A percentile compares a stretch with the other conserved stretches of the same genome.
These are phyloP conservation scores for Thelonectria blattea DNA, from an alignment of 2,329 filamentous ascomycete genomes.

Conservation along the genomic window DNA sequence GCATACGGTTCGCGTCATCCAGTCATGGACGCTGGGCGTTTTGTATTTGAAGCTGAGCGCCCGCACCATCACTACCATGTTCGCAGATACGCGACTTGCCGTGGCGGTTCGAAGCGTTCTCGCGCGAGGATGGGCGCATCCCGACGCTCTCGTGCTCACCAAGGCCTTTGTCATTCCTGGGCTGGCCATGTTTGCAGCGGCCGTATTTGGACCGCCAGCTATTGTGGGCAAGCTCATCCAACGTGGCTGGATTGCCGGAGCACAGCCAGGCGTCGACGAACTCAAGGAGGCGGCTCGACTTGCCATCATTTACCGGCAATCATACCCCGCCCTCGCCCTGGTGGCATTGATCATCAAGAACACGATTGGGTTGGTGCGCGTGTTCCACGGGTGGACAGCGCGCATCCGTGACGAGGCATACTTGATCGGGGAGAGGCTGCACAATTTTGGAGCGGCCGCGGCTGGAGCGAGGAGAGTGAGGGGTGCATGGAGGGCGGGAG, in stretches of 20 bases:
- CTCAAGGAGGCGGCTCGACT: constrained; percentile 37
- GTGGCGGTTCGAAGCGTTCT: constrained; percentile 77
- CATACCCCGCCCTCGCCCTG: constrained; percentile 72
- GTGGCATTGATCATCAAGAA: constrained; percentile 52
- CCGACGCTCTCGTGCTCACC: constrained; percentile 79
- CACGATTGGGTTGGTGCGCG: constrained; percentile 58
- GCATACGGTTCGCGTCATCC: constrained; percentile 85
- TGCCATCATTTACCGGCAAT: constrained; percentile 58
- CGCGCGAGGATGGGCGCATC: constrained; percentile 76
- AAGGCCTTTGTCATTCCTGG: constrained; percentile 85
- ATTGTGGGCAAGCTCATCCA: constrained; percentile 53
- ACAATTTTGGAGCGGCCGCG: constrained; percentile 77
- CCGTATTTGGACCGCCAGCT: constrained; percentile 69
- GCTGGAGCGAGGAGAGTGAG: constrained; percentile 45
- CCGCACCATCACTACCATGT: constrained; percentile 70
- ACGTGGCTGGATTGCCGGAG: constrained; percentile 29
- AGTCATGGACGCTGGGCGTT: constrained; percentile 92
- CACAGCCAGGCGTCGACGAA: constrained; percentile 30
- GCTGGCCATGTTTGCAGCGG: constrained; percentile 62
- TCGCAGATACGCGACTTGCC: constrained; percentile 73
- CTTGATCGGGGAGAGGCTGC: constrained; percentile 88
- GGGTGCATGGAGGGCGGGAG: constrained; percentile 46
- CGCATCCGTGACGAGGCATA: constrained; percentile 94
- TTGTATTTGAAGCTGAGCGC: constrained; percentile 84
- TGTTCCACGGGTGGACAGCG: constrained; percentile 77